These are phyloP conservation scores for Ophiostoma quercus DNA, from an alignment of 2,329 filamentous ascomycete species.

Conservation along the genomic window DNA sequence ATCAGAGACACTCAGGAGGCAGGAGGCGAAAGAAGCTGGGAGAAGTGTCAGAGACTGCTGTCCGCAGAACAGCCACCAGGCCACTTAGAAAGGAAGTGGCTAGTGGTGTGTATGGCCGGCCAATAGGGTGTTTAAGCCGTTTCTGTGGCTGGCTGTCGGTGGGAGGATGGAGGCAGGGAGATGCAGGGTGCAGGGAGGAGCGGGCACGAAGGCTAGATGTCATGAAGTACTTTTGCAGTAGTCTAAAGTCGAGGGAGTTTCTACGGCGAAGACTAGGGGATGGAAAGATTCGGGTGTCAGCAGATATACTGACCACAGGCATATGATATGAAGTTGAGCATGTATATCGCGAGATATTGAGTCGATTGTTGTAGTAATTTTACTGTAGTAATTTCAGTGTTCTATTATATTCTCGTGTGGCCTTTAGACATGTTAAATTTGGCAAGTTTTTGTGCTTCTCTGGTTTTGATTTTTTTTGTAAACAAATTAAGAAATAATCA, in stretches of 20 bases:
- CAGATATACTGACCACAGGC: no score
- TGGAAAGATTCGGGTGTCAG: background rate
- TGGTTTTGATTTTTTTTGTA: no score
- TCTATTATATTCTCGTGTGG: no score
- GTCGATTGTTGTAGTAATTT: background rate
- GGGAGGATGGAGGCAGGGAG: background rate
- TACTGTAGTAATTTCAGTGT: no score
- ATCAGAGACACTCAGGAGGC: background rate
- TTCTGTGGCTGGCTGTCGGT: background rate
- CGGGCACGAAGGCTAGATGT: background rate
- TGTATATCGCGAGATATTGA: background rate
- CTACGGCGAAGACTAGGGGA: background rate
- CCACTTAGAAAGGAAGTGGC: background rate
- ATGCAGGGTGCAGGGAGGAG: background rate
- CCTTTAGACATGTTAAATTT: no score
- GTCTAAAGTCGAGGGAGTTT: background rate
- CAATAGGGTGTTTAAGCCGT: background rate
- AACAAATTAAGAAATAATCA: no score
- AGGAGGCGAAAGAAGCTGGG: background rate
- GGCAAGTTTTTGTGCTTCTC: no score
- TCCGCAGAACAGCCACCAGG: background rate
- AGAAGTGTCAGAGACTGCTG: background rate
- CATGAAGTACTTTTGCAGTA: slow-evolving; percentile 3
- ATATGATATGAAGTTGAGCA: background rate
- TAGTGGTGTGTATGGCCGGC: background rate